These are phyloP conservation scores for Barbatosphaeria neglecta DNA, from an alignment of 495 filamentous ascomycete genomes.

Conservation along the genomic window DNA sequence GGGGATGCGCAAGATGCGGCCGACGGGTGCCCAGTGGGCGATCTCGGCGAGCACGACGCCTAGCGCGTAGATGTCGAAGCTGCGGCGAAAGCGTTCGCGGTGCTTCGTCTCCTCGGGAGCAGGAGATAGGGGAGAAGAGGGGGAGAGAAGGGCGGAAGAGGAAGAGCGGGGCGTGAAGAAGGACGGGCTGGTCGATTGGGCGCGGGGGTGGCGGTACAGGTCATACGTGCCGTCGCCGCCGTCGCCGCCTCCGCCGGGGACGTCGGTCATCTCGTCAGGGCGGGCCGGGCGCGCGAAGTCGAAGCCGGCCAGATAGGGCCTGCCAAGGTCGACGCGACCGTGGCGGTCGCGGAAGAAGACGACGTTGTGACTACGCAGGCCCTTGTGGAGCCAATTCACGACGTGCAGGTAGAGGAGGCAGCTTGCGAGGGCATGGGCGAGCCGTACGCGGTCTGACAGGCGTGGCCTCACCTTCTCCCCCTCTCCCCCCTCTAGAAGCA, in stretches of 20 bases:
- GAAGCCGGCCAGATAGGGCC: conserved; percentile 40
- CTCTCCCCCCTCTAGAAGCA: conserved; percentile 4
- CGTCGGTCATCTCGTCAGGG: conserved; percentile 38
- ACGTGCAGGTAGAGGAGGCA: conserved; percentile 36
- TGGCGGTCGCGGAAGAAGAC: conserved; percentile 32
- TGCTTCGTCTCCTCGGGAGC: conserved; percentile 2
- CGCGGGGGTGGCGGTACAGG: conserved; percentile 37
- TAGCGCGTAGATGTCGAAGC: conserved; percentile 45
- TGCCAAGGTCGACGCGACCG: conserved; percentile 15
- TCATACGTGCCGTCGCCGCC: conserved; percentile 28
- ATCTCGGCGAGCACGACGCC: conserved; percentile 44
- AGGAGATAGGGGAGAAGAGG: neutral
- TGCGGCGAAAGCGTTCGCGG: conserved; percentile 31
- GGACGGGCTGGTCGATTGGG: conserved; percentile 23
- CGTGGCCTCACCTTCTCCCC: conserved; percentile 5
- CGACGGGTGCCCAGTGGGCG: conserved; percentile 39
- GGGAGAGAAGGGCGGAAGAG: neutral
- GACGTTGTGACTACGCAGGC: conserved; percentile 43
- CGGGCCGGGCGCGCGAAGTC: conserved; percentile 43
- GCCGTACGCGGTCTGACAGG: conserved; percentile 22
- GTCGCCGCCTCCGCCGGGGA: conserved; percentile 27
- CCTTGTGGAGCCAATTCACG: conserved; percentile 53
- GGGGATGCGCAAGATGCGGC: conserved; percentile 29
- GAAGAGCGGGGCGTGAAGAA: neutral
- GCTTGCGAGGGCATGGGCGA: conserved; percentile 27